Conservation (phyloP, 176 grass and related monocot species). For the Cenchrus americanus region DNA sequence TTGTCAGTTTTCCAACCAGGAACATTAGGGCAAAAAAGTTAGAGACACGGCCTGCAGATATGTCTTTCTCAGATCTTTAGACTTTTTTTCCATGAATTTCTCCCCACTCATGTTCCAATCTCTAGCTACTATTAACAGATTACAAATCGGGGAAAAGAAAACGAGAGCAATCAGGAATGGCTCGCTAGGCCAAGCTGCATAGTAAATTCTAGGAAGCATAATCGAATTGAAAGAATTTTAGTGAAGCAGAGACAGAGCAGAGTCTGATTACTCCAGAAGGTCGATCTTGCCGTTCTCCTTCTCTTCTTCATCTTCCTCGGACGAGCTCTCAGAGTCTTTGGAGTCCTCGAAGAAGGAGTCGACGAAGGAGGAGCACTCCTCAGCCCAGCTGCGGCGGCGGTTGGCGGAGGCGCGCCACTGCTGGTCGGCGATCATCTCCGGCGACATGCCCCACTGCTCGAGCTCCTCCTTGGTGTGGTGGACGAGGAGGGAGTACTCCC, state of each 20-base stretch:
- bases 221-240: conserved; percentile 33
- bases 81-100: conserved; percentile 24
- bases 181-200: conserved; percentile 1
- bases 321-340: background rate
- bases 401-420: conserved; percentile 74
- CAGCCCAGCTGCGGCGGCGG: conserved; percentile 58
- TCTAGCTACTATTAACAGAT: conserved; percentile 54
- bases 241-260: background rate
- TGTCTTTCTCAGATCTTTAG: background rate
- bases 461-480: conserved; percentile 93
- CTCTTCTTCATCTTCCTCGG: background rate
- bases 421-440: conserved; percentile 95
- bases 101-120: background rate
- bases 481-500: conserved; percentile 91
- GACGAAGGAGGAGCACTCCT: conserved; percentile 67
- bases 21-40: background rate
- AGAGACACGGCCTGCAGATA: background rate
- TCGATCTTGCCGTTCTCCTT: background rate
- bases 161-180: background rate
- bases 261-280: conserved; percentile 25
- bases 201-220: background rate
- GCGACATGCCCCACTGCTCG: conserved; percentile 70
- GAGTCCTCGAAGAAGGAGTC: conserved; percentile 69
- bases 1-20: background rate
- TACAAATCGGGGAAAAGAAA: conserved; percentile 8